phyloP scores from a whole-genome alignment of 768 basidiomycete genomes.

The Agaricus sinodeliciosus region DNA sequence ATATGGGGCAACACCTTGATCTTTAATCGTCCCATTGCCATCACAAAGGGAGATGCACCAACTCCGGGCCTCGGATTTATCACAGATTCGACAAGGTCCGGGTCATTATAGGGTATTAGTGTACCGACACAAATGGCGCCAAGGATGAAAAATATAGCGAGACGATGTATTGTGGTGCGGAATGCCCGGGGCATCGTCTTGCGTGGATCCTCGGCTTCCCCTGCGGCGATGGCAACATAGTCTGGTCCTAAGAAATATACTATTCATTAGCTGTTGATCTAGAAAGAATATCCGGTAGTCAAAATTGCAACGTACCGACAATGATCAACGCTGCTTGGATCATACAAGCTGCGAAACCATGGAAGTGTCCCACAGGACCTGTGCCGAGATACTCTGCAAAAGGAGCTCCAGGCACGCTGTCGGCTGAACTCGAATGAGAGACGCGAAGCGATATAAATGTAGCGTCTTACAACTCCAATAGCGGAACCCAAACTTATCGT shows the following conservation, averaged over 20 bases:
- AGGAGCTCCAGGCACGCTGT: slow-evolving; percentile 41
- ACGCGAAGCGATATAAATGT: background rate
- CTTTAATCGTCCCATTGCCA: slow-evolving; percentile 65
- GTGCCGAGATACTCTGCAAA: slow-evolving; percentile 49
- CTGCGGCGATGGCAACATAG: slow-evolving; percentile 56
- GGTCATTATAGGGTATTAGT: slow-evolving; percentile 70
- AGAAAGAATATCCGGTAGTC: background rate
- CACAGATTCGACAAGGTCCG: slow-evolving; percentile 41
- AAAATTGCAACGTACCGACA: slow-evolving; percentile 28
- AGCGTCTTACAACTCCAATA: slow-evolving; percentile 38
- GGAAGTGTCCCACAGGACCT: slow-evolving; percentile 53
- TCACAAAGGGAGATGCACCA: slow-evolving; percentile 76
- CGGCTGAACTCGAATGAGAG: slow-evolving; percentile 20
- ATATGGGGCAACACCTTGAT: slow-evolving; percentile 64
- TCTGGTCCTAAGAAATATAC: slow-evolving; percentile 37
- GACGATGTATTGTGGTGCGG: slow-evolving; percentile 69
- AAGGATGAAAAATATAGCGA: slow-evolving; percentile 71
- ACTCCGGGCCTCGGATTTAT: slow-evolving; percentile 51
- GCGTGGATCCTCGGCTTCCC: slow-evolving; percentile 66
- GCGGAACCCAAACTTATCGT: slow-evolving; percentile 47
- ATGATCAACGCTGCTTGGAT: slow-evolving; percentile 58
- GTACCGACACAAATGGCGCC: slow-evolving; percentile 70
- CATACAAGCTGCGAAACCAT: slow-evolving; percentile 57
- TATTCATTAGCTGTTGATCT: background rate
- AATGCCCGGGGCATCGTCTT: slow-evolving; percentile 67